phyloP scores from a whole-genome alignment of 495 filamentous ascomycete species.

The Barbatosphaeria neglecta region DNA sequence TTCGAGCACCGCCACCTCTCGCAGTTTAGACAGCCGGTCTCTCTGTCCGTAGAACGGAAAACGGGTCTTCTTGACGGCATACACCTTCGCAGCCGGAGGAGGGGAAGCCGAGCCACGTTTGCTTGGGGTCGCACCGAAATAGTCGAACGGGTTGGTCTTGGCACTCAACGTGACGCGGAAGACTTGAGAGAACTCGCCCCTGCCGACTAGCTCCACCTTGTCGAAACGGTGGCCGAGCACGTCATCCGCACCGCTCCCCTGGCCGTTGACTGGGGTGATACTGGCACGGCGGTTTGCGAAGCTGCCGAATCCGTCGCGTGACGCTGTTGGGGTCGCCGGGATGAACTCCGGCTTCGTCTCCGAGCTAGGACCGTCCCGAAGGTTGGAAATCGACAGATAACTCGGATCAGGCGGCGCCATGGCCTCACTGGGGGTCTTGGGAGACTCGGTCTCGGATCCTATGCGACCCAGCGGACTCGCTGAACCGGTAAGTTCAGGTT shows the following conservation, averaged over 20 bases:
- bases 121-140: slow-evolving; percentile 15
- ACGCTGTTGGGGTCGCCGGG: slow-evolving; percentile 71
- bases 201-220: slow-evolving; percentile 63
- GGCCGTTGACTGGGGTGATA: slow-evolving; percentile 41
- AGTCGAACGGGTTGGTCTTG: slow-evolving; percentile 7
- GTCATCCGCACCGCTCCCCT: slow-evolving; percentile 57
- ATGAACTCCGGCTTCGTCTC: slow-evolving; percentile 38
- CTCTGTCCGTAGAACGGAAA: slow-evolving; percentile 60
- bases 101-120: slow-evolving; percentile 29
- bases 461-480: slow-evolving; percentile 38
- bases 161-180: slow-evolving; percentile 55
- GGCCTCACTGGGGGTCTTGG: slow-evolving; percentile 68
- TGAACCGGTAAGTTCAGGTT: slow-evolving; percentile 29
- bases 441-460: slow-evolving; percentile 44
- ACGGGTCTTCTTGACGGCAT: slow-evolving; percentile 87
- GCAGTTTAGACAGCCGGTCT: slow-evolving; percentile 66
- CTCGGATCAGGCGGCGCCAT: slow-evolving; percentile 73
- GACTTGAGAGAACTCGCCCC: slow-evolving; percentile 86
- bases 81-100: slow-evolving; percentile 44
- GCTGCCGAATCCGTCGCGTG: slow-evolving; percentile 35
- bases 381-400: slow-evolving; percentile 59
- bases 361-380: slow-evolving; percentile 17
- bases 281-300: slow-evolving; percentile 31
- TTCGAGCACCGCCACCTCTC: slow-evolving; percentile 68
- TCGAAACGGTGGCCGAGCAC: slow-evolving; percentile 60